phyloP scores from a whole-genome alignment of 768 basidiomycete genomes.

The Mycena filopes region DNA sequence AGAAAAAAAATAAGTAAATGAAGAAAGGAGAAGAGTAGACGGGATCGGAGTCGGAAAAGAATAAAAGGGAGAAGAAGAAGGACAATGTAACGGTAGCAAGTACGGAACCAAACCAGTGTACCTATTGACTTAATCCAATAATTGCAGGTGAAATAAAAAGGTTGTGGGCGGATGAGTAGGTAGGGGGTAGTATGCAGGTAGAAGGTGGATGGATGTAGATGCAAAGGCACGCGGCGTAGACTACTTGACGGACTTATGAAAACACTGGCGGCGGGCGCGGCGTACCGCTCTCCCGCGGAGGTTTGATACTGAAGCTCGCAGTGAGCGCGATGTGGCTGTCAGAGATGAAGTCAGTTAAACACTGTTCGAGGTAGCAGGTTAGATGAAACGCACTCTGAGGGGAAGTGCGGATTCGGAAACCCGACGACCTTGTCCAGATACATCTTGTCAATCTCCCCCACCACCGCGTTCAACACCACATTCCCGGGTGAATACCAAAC shows the following conservation, averaged over 20 bases:
- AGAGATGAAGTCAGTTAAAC: slow-evolving; percentile 4
- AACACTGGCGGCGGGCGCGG: slow-evolving; percentile 30
- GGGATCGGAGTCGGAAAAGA: no score
- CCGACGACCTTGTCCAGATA: slow-evolving; percentile 94
- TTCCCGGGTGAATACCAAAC: slow-evolving; percentile 88
- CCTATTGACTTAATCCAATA: slow-evolving; percentile 25
- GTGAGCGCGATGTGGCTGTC: slow-evolving; percentile 28
- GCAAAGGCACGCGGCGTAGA: slow-evolving; percentile 8
- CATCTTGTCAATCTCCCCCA: slow-evolving; percentile 85
- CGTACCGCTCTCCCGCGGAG: slow-evolving; percentile 25
- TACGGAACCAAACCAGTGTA: slow-evolving; percentile 30
- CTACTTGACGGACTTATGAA: slow-evolving; percentile 18
- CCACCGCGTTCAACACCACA: slow-evolving; percentile 81
- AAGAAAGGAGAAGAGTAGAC: slow-evolving; percentile 1
- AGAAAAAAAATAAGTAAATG: slow-evolving; percentile 17
- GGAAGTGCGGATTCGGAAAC: slow-evolving; percentile 97
- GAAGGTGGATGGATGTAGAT: not conserved
- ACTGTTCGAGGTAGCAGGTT: not conserved
- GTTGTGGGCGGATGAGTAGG: slow-evolving; percentile 16
- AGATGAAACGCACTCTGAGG: slow-evolving; percentile 84
- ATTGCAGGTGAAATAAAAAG: slow-evolving; percentile 19
- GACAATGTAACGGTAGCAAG: slow-evolving; percentile 28
- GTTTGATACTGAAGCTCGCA: slow-evolving; percentile 30
- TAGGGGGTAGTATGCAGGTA: slow-evolving; percentile 16
- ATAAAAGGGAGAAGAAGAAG: not conserved